These are phyloP conservation scores for Chlorella sp. DNA, from an alignment of 139 green algal genomes.

Conservation along the genomic window DNA sequence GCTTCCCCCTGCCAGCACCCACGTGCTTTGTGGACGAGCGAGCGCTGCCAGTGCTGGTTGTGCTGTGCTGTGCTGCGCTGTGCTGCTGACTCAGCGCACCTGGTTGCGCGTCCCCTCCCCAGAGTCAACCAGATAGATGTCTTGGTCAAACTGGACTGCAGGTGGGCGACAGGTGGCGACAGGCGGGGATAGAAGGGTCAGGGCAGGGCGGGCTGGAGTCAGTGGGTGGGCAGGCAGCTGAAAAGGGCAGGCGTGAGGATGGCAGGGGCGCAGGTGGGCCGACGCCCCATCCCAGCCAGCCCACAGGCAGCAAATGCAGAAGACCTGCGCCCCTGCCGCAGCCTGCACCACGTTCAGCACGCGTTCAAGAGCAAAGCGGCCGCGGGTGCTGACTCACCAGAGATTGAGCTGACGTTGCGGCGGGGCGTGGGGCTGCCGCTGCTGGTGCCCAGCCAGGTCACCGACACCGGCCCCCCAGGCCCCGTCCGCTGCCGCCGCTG, in stretches of 20 bases:
- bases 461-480: slow-evolving; percentile 51
- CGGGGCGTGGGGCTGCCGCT: slow-evolving; percentile 73
- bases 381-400: too few species aligned
- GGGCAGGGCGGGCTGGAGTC: background rate
- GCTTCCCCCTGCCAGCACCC: background rate
- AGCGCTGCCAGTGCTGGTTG: background rate
- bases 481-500: background rate
- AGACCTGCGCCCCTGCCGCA: too few species aligned
- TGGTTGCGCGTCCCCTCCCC: slow-evolving; percentile 90
- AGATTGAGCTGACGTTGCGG: slow-evolving; percentile 89
- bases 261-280: too few species aligned
- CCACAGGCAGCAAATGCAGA: background rate
- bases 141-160: slow-evolving; percentile 20
- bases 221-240: background rate
- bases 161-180: background rate
- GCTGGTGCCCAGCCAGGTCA: slow-evolving; percentile 92
- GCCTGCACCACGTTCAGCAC: too few species aligned
- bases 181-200: background rate
- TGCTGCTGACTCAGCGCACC: too few species aligned
- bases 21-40: background rate
- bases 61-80: background rate
- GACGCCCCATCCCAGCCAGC: too few species aligned
- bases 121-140: slow-evolving; percentile 85
- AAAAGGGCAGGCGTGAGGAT: too few species aligned
- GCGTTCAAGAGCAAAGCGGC: too few species aligned